Base-by-base conservation (phyloP, 2,329 filamentous ascomycete genomes). In the Stagonosporopsis tanaceti region DNA sequence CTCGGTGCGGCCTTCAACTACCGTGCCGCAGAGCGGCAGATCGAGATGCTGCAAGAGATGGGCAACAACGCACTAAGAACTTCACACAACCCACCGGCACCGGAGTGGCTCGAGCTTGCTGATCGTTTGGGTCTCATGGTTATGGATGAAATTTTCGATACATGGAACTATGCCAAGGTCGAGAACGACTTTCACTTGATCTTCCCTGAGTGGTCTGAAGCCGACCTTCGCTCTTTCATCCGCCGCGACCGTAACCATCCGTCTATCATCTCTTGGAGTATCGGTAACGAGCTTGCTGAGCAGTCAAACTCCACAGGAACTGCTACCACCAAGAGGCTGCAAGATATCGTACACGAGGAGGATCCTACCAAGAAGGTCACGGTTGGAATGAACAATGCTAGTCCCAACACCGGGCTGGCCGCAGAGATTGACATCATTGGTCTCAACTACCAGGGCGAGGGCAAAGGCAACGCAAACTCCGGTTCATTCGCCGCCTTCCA, bases 391-490 rank as follows among this genome's bases (percentile, higher is more conserved):
- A 84, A 85, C 68, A 66, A 62, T 9, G 83, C 82, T 4, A 62
- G 69, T 2, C 74, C 82, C 0, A 70, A 72, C 30, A 76, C 67
- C 38, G 62, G 77, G 0, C 76, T 85, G 30, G 70, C 80, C 2
- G 57, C 65, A 0, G 71, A 74, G 1, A 59, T 84, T 32, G 83
- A 85, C 62, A 72, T 85, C 40, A 68, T 81, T n/a, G 78, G 79
- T 20, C 66, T 85, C 5, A 86, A 86, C 71, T 86, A 85, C 69
- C 83, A 85, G 63, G 84, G 83, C 48, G 81, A 84, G 47, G 83
- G 83, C 1, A 54, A 67, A 12, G 73, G 77, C 17, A 73, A 71
- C 40, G 61, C 65, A n/a, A 71, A 56, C 62, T 9, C 67, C 70
- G 84, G 57, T 74, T 76, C 60, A 69, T 84, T 80, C 62, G 73